Evolutionary conservation across 2,329 filamentous ascomycete species (phyloP).

Genomic region (Nothophaeocryptopus gaeumannii): DNA sequence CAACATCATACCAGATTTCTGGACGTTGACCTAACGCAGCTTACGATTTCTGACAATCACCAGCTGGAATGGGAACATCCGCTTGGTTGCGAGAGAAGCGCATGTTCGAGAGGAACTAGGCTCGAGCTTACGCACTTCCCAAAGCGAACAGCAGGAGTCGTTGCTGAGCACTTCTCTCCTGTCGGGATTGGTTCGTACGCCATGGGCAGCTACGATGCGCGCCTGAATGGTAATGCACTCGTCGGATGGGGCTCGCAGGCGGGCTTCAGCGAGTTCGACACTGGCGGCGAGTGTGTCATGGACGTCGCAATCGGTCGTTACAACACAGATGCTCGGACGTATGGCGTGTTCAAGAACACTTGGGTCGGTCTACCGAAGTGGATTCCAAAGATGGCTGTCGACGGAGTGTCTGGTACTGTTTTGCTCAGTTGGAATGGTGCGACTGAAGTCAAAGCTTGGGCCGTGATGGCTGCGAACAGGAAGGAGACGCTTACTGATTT

Average conservation of each 20-base stretch:
- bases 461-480: too few relatives aligned
- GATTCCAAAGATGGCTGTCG: conserved; percentile 36
- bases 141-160: neutral
- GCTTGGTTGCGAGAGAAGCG: neutral
- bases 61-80: conserved; percentile 1
- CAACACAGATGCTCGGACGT: conserved; percentile 46
- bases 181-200: too few relatives aligned
- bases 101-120: neutral
- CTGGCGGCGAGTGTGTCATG: neutral
- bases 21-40: conserved; percentile 8
- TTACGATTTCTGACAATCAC: conserved; percentile 13
- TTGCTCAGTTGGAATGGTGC: conserved; percentile 45
- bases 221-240: too few relatives aligned
- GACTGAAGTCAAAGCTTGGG: conserved; percentile 40
- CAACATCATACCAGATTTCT: conserved; percentile 25
- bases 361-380: conserved; percentile 50
- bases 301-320: too few relatives aligned
- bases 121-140: neutral
- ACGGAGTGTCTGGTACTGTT: conserved; percentile 42
- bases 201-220: too few relatives aligned
- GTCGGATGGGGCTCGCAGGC: neutral
- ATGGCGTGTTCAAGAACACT: conserved; percentile 53
- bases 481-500: too few relatives aligned
- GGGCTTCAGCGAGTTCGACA: neutral
- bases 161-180: neutral